phyloP scores from a whole-genome alignment of 352 stramenopile species.

The Aphanomyces cochlioides region DNA sequence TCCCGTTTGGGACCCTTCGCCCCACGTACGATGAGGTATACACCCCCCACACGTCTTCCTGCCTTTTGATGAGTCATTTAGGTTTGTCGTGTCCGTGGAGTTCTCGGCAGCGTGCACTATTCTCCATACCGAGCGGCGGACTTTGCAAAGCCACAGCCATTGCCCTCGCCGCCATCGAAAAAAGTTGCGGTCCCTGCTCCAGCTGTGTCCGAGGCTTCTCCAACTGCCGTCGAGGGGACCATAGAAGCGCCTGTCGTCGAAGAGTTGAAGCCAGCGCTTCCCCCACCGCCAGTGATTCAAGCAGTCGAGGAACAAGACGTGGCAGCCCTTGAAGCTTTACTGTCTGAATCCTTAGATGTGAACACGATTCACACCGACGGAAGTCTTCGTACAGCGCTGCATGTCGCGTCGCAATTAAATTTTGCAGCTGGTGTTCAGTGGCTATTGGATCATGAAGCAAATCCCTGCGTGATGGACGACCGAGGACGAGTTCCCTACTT shows the following conservation, averaged over 20 bases:
- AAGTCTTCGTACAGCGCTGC: constrained; percentile 72
- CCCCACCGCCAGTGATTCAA: constrained; percentile 26
- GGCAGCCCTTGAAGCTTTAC: constrained; percentile 41
- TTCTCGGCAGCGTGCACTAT: constrained; percentile 65
- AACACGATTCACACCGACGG: constrained; percentile 57
- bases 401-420: constrained; percentile 59
- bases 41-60: background rate
- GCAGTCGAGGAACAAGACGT: constrained; percentile 34
- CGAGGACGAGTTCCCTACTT: constrained; percentile 86
- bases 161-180: no score
- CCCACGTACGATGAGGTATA: constrained; percentile 78
- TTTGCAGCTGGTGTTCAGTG: constrained; percentile 49
- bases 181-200: no score
- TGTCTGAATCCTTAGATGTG: constrained; percentile 32
- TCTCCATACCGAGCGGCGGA: constrained; percentile 31
- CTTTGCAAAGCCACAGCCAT: no score
- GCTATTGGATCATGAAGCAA: constrained; percentile 76
- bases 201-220: background rate
- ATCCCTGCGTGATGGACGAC: constrained; percentile 81
- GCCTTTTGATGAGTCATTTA: constrained; percentile 24
- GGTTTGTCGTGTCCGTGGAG: constrained; percentile 65
- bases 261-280: background rate
- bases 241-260: background rate
- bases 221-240: background rate
- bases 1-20: constrained; percentile 79